Conservation (phyloP, 257 asterid genomes). For the Coffea canephora region DNA sequence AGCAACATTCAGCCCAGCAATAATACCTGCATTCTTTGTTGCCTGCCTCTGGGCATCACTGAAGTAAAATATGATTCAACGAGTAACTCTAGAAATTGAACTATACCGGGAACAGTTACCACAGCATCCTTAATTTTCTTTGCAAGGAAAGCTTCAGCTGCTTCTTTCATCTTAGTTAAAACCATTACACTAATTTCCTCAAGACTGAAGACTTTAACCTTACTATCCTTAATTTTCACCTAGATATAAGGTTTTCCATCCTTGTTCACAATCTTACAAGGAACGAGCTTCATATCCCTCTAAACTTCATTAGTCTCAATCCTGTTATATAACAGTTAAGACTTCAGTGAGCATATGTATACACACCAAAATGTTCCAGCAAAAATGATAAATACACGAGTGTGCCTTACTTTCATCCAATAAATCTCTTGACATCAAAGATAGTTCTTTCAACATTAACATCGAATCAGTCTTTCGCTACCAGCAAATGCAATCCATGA, state of each 20-base stretch:
- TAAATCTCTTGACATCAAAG: too few relatives aligned
- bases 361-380: too few relatives aligned
- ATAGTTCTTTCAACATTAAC: too few relatives aligned
- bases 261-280: not conserved
- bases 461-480: too few relatives aligned
- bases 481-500: too few relatives aligned
- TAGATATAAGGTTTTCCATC: not conserved
- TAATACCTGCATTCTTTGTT: slow-evolving; percentile 59
- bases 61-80: slow-evolving; percentile 38
- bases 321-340: too few relatives aligned
- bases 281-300: too few relatives aligned
- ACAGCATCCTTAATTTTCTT: slow-evolving; percentile 32
- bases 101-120: slow-evolving; percentile 84
- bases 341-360: too few relatives aligned
- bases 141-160: not conserved
- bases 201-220: not conserved
- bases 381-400: too few relatives aligned
- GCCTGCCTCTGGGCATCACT: slow-evolving; percentile 98
- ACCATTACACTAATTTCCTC: not conserved
- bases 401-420: too few relatives aligned
- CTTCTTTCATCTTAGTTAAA: not conserved
- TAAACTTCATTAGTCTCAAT: too few relatives aligned
- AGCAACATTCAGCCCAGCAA: too few relatives aligned
- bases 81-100: not conserved
- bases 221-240: not conserved